Base-by-base conservation (phyloP, 2,329 filamentous ascomycete genomes). In the Penicillium sp. region DNA sequence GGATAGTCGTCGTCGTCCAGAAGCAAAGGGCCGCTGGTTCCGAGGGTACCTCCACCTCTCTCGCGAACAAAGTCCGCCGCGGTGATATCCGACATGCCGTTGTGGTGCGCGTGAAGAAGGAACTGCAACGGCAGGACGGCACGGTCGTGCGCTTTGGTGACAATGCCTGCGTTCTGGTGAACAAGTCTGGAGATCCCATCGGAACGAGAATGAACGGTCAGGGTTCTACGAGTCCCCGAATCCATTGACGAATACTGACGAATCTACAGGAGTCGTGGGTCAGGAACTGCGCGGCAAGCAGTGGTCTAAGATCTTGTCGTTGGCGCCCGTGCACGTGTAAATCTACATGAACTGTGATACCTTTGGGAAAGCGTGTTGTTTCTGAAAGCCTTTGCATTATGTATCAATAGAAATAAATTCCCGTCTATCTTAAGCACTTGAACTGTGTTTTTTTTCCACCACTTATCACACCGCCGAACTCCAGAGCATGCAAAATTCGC, bases 301-400 rank as follows among this genome's bases (percentile, higher is more conserved):
- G 77, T 99, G 94, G 94, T 95, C 91, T 66, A 99, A 97, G 83
- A 97, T 99, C 66, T 75, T 99, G 69, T 95, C 90, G 63, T 83
- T 99, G 81, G 94, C 94, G 48, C 92, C 94, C 42, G 85, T 88
- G 82, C 84, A 89, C 74, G 75, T 89, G 70, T 89, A 81, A 73
- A 64, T 69, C 70, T 69, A 69, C 60, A 31, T 38, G 38, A 9
- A 57, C 45, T 49, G 48, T 50, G 50, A 44, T 53, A 55, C 35
- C 47, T 51, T 48, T 50, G 62, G 57, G 52, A 62, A 63, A 65
- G 62, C 62, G 63, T 51, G 47, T 64, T 58, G 62, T 53, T 55
- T 64, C 59, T 62, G 57, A 47, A 62, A 68, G 65, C 63, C 62
- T 54, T 53, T 59, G 36, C 58, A 51, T 58, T 53, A 64, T 63